Conservation (phyloP, 139 green algal genomes). For the Klebsormidium nitens region DNA sequence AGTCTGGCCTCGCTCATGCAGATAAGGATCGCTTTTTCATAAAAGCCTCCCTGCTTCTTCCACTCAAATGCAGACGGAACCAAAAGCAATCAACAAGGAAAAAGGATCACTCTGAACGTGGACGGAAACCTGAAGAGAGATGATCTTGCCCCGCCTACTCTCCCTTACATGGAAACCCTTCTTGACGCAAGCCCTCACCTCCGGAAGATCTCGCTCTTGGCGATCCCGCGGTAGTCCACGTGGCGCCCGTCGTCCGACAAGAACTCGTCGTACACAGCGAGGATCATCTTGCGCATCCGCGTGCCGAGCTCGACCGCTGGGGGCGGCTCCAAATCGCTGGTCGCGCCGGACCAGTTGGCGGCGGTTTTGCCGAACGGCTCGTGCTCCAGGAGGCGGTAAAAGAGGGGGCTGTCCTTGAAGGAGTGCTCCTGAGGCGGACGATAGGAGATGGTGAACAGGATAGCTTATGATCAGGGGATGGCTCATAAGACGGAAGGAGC, state of each 20-base stretch:
- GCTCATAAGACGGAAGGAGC: too few relatives aligned
- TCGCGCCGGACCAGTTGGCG: conserved; percentile 8
- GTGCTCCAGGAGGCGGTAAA: conserved; percentile 24
- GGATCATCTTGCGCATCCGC: conserved; percentile 3
- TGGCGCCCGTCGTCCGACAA: not conserved
- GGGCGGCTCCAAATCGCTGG: not conserved
- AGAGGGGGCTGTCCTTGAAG: not conserved
- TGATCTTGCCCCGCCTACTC: too few relatives aligned
- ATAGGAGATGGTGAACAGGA: too few relatives aligned
- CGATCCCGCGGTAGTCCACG: conserved; percentile 14
- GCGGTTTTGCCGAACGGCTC: not conserved
- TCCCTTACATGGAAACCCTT: too few relatives aligned
- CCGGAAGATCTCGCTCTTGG: conserved; percentile 2
- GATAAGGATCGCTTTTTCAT: too few relatives aligned
- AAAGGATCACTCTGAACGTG: too few relatives aligned
- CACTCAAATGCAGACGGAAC: too few relatives aligned
- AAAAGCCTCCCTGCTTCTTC: too few relatives aligned
- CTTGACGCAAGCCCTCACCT: not conserved
- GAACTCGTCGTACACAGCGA: conserved; percentile 24
- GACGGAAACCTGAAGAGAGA: too few relatives aligned
- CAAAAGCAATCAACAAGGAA: too few relatives aligned
- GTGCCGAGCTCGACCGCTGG: not conserved
- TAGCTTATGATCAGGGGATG: too few relatives aligned
- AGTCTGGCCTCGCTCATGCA: too few relatives aligned
- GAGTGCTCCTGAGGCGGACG: not conserved